Percentiles rank a stretch among this genome's conserved stretches.
Evolutionary conservation across 2,329 filamentous ascomycete genomes (phyloP).

Genomic region (Verticillium klebahnii): DNA sequence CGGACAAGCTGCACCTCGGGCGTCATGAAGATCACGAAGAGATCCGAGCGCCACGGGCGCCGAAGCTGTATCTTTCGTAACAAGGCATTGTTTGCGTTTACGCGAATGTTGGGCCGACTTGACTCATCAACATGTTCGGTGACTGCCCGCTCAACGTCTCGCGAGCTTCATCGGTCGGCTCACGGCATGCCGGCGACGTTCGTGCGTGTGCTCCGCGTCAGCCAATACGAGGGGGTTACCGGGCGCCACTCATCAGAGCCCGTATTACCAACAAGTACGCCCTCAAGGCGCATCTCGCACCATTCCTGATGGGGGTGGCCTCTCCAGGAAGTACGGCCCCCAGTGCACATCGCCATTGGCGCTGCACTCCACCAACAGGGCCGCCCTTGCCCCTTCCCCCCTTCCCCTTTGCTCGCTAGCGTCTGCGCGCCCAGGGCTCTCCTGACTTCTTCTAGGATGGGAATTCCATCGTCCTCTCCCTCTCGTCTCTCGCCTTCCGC

Average conservation of each 20-base stretch:
- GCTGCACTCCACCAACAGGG: not conserved
- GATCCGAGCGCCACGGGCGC: too few species aligned
- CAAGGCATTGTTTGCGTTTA: not conserved
- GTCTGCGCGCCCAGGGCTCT: not conserved
- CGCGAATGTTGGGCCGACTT: not conserved
- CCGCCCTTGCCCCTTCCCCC: not conserved
- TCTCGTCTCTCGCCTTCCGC: not conserved
- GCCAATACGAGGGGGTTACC: not conserved
- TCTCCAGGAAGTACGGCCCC: not conserved
- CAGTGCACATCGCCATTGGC: not conserved
- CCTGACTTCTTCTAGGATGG: not conserved
- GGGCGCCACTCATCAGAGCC: not conserved
- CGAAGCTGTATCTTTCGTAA: too few species aligned
- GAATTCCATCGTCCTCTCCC: constrained; percentile 1
- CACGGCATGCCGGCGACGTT: not conserved
- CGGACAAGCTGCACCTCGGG: too few species aligned
- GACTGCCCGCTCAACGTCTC: too few species aligned
- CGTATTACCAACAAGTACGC: not conserved
- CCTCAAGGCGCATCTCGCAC: not conserved
- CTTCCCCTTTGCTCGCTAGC: not conserved
- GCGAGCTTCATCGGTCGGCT: not conserved
- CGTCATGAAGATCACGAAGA: too few species aligned
- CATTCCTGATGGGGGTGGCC: not conserved
- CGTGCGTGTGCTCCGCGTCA: not conserved
- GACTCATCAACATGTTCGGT: not conserved